Base-by-base conservation (phyloP, 1,139 yeast species). In the Hansenula anomala region DNA sequence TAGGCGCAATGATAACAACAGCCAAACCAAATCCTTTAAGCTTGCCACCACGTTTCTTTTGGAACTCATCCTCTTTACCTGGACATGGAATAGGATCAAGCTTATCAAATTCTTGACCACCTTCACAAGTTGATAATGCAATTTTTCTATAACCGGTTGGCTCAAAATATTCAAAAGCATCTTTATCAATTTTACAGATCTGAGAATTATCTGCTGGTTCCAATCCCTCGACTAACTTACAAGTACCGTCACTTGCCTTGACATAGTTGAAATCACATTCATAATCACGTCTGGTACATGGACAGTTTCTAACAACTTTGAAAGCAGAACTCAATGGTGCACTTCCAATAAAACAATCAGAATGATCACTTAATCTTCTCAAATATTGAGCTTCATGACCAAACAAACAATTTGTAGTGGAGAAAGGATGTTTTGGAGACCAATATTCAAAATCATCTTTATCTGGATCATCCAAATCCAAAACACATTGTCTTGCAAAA, bases 251-350 rank as follows among this genome's bases (percentile, higher is more conserved):
- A 2, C 58, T 55, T 28, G 78, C 80, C 46, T 83, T 75, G 44
- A 61, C 76, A 59, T 69, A 90, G 61, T 90, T 90, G 66, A 78
- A 87, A 58, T 92, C 98, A 72, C 99, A 92, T 62, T 92, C 99
- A 55, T 70, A 94, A 61, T 92, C 99, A 41, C 77, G 73, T 60
- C 96, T 75, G 0, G 94, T 74, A 65, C 99, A 92, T 2, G 83
- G 56, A 63, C 99, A 92, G 58, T 86, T 81, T 48, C 76, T 70
- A 14, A 73, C 63, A 16, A 76, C 66, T 49, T 71, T 73, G 56
- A 71, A 75, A 0, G 86, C 89, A 37, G 76, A 71, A n/a, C 67
- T 61, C 39, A 86, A 63, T 28, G 89, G 54, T 1, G 85, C 83
- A 51, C 72, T 74, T 14, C 97, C 97, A 51, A 92, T 78, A 55